phyloP scores from a whole-genome alignment of 2,329 filamentous ascomycete genomes.

The Shiraia sp. region DNA sequence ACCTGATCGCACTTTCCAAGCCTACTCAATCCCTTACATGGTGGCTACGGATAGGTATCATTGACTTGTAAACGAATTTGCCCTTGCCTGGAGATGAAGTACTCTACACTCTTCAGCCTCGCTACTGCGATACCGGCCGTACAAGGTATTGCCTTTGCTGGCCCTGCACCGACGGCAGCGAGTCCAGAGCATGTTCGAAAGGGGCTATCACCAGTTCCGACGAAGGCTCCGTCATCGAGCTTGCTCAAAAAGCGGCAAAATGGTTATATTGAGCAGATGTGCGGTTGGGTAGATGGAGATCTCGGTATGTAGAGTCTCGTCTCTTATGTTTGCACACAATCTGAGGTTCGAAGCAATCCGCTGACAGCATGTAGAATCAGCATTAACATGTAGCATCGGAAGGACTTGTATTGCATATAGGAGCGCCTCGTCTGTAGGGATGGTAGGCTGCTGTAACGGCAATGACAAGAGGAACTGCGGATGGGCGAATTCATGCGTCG shows the following conservation, averaged over 20 bases:
- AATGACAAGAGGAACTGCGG: conserved; percentile 25
- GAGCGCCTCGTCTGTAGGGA: conserved; percentile 17
- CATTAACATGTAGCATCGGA: conserved; percentile 16
- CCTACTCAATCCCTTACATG: no score
- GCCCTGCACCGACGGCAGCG: conserved; percentile 19
- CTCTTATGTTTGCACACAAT: no score
- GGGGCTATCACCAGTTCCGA: conserved; percentile 25
- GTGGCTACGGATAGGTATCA: no score
- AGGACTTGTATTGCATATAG: conserved; percentile 34
- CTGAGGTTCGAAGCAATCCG: background rate
- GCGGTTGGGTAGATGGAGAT: conserved; percentile 29
- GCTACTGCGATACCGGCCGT: conserved; percentile 18
- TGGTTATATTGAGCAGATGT: conserved; percentile 18
- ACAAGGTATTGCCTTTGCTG: conserved; percentile 24
- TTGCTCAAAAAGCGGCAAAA: conserved; percentile 23
- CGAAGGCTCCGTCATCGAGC: conserved; percentile 20
- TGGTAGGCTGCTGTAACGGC: conserved; percentile 33
- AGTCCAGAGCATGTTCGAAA: conserved; percentile 11
- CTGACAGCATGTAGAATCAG: conserved; percentile 11
- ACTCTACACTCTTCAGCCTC: conserved; percentile 9
- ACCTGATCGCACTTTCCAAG: background rate
- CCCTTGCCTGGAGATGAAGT: conserved; percentile 6
- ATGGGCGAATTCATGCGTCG: conserved; percentile 33
- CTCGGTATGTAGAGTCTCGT: conserved; percentile 25
- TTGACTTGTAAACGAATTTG: no score